These are phyloP conservation scores for Halophytophthora polymorphica DNA, from an alignment of 352 stramenopile genomes.

Conservation along the genomic window DNA sequence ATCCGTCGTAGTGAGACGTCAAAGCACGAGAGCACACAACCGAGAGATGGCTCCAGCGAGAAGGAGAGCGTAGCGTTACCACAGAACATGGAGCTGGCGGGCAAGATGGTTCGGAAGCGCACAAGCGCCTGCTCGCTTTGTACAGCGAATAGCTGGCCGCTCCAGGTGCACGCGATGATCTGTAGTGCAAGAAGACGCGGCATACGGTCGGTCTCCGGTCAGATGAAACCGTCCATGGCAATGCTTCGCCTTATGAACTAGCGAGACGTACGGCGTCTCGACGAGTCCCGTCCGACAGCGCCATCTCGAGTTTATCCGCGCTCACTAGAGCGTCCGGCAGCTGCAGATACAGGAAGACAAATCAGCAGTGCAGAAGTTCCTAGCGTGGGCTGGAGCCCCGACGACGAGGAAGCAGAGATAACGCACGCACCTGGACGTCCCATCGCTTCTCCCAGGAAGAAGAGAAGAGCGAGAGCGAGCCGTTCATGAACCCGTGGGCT, in stretches of 20 bases:
- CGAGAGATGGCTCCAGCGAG: background rate
- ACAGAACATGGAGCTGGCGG: constrained; percentile 60
- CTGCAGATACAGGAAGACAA: constrained; percentile 14
- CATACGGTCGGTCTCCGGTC: too few species aligned
- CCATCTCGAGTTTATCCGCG: constrained; percentile 46
- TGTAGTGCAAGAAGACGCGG: constrained; percentile 16
- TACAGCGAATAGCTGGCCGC: constrained; percentile 54
- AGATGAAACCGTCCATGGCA: too few species aligned
- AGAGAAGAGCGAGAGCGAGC: constrained; percentile 35
- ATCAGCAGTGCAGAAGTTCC: background rate
- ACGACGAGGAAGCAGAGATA: background rate
- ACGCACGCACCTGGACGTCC: constrained; percentile 38
- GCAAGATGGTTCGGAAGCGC: constrained; percentile 63
- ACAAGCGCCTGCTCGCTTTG: constrained; percentile 38
- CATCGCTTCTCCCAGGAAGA: constrained; percentile 36
- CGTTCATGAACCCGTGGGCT: constrained; percentile 38
- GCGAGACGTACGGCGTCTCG: constrained; percentile 28
- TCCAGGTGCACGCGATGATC: constrained; percentile 75
- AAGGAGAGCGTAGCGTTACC: constrained; percentile 30
- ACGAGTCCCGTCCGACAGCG: constrained; percentile 14
- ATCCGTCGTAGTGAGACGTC: background rate
- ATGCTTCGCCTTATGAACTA: too few species aligned
- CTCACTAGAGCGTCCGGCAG: constrained; percentile 50
- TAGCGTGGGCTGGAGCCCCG: background rate
- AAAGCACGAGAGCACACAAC: background rate